Conservation (phyloP, 1,284 basidiomycete species). For the Kwoniella shivajii region DNA sequence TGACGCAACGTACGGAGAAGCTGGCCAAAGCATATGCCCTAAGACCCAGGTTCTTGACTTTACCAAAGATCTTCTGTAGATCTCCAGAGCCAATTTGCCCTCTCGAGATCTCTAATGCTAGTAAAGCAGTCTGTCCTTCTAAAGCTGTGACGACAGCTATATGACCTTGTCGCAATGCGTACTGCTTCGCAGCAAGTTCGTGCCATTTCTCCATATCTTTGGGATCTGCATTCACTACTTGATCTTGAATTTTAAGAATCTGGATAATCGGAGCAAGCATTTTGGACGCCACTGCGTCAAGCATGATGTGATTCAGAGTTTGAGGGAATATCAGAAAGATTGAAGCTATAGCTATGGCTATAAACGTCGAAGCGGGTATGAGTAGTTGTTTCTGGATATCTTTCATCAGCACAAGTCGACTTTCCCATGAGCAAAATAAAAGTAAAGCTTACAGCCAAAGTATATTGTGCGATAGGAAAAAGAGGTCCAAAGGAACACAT, state of each 20-base stretch:
- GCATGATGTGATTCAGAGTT: constrained; percentile 62
- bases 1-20: constrained; percentile 36
- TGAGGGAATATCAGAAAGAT: constrained; percentile 72
- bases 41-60: constrained; percentile 41
- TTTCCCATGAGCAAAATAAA: too few species aligned
- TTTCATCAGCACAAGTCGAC: not conserved
- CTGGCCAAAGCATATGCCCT: constrained; percentile 38
- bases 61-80: constrained; percentile 44
- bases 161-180: constrained; percentile 26
- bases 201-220: constrained; percentile 39
- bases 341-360: constrained; percentile 63
- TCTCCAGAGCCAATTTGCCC: constrained; percentile 54
- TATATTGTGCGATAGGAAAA: constrained; percentile 68
- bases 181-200: constrained; percentile 26
- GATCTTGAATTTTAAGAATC: constrained; percentile 47
- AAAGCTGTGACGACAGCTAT: constrained; percentile 35
- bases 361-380: constrained; percentile 63
- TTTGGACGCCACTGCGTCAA: constrained; percentile 36
- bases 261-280: constrained; percentile 41
- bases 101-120: constrained; percentile 56
- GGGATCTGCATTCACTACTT: constrained; percentile 30
- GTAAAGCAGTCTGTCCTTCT: constrained; percentile 38
- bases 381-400: constrained; percentile 54
- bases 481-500: constrained; percentile 61
- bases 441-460: constrained; percentile 54